Percentiles rank a stretch among this genome's conserved stretches.
phyloP scores from a whole-genome alignment of 306 rosid genomes.

The Dalbergia cultrata region DNA sequence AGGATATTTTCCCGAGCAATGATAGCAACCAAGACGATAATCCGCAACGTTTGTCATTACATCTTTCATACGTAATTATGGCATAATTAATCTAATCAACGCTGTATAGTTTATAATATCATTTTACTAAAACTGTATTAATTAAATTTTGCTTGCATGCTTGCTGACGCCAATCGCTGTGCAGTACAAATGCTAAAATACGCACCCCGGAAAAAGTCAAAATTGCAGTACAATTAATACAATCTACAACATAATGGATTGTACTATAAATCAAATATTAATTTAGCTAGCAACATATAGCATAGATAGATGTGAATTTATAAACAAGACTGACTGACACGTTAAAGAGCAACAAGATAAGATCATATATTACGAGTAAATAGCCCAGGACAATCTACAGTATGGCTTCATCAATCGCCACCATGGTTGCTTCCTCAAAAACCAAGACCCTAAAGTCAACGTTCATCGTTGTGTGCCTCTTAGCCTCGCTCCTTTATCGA shows the following conservation, averaged over 20 bases:
- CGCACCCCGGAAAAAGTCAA: conserved; percentile 11
- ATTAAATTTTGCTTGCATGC: conserved; percentile 14
- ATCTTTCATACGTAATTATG: neutral
- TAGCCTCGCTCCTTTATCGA: conserved; percentile 38
- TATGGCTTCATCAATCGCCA: conserved; percentile 49
- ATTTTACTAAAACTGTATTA: neutral
- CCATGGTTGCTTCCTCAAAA: conserved; percentile 26
- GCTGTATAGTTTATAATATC: neutral
- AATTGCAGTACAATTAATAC: conserved; percentile 42
- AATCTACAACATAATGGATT: neutral
- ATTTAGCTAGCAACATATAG: too few relatives aligned
- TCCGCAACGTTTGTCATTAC: neutral
- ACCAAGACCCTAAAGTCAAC: conserved; percentile 60
- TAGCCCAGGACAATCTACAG: neutral
- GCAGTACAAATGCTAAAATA: conserved; percentile 38
- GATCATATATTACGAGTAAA: neutral
- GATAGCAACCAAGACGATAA: neutral
- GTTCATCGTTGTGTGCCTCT: conserved; percentile 44
- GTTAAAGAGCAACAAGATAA: neutral
- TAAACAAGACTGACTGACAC: neutral
- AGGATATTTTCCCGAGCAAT: neutral
- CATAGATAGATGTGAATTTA: neutral
- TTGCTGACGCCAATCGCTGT: conserved; percentile 29
- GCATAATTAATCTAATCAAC: neutral
- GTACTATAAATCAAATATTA: conserved; percentile 18